Evolutionary conservation across 73 alveolate species (phyloP).

Genomic region (Uronychia setigera): DNA sequence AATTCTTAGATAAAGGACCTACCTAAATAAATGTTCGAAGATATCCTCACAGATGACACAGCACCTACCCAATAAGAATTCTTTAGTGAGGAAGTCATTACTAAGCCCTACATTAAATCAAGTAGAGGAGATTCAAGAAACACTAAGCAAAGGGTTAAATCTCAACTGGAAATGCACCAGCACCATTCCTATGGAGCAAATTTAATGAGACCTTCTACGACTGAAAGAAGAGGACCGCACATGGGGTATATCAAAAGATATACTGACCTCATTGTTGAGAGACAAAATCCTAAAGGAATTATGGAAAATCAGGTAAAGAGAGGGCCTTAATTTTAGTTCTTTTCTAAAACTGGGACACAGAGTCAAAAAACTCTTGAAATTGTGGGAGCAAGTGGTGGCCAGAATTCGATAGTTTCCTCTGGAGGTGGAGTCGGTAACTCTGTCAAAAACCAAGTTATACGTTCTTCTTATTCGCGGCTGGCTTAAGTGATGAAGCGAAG

Average conservation of each 20-base stretch:
- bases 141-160: background rate
- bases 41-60: background rate
- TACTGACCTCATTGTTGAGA: background rate
- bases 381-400: too few species aligned
- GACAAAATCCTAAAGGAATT: background rate
- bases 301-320: background rate
- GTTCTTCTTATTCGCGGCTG: background rate
- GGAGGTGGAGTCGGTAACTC: background rate
- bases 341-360: background rate
- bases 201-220: background rate
- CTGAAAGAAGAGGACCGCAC: background rate
- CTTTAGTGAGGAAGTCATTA: background rate
- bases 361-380: too few species aligned
- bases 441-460: background rate
- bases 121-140: background rate
- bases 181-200: background rate
- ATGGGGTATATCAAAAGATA: background rate
- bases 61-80: background rate
- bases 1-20: slow-evolving; percentile 2
- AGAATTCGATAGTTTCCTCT: too few species aligned
- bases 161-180: background rate
- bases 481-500: background rate
- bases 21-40: background rate
- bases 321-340: background rate
- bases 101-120: background rate